Evolutionary conservation across 805 yeast genomes (phyloP).

Genomic region (Candida corydali): DNA sequence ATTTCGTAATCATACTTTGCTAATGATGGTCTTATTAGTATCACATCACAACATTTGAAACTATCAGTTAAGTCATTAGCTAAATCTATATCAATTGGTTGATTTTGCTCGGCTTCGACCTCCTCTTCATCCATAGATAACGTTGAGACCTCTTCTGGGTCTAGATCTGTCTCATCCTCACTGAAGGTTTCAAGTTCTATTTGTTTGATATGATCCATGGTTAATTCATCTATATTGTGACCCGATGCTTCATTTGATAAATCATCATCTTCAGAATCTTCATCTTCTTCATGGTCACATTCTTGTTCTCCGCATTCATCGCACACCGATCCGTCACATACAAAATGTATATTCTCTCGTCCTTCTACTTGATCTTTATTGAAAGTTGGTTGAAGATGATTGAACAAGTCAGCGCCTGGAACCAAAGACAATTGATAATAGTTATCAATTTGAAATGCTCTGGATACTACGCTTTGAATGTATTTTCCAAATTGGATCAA

Average conservation of each 20-base stretch:
- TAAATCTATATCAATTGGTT: constrained; percentile 21
- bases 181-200: constrained; percentile 20
- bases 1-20: constrained; percentile 51
- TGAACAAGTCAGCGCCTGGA: constrained; percentile 89
- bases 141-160: constrained; percentile 19
- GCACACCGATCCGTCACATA: constrained; percentile 30
- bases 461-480: constrained; percentile 60
- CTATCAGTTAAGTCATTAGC: constrained; percentile 31
- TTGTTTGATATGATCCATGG: constrained; percentile 22
- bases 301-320: constrained; percentile 29
- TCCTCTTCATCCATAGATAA: constrained; percentile 17
- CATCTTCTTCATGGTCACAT: constrained; percentile 23
- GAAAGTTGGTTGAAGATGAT: constrained; percentile 50
- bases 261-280: not conserved
- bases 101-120: not conserved
- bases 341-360: constrained; percentile 74
- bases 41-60: constrained; percentile 66
- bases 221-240: constrained; percentile 16
- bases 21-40: constrained; percentile 39
- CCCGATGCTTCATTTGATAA: constrained; percentile 12
- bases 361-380: constrained; percentile 15
- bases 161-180: constrained; percentile 22
- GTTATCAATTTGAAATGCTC: constrained; percentile 79
- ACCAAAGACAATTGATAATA: constrained; percentile 74
- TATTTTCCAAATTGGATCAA: constrained; percentile 52